Percentiles rank a stretch among this genome's conserved stretches.
These are phyloP conservation scores for Leishmania guyanensis DNA, from an alignment of 208 protist genomes.

Conservation along the genomic window DNA sequence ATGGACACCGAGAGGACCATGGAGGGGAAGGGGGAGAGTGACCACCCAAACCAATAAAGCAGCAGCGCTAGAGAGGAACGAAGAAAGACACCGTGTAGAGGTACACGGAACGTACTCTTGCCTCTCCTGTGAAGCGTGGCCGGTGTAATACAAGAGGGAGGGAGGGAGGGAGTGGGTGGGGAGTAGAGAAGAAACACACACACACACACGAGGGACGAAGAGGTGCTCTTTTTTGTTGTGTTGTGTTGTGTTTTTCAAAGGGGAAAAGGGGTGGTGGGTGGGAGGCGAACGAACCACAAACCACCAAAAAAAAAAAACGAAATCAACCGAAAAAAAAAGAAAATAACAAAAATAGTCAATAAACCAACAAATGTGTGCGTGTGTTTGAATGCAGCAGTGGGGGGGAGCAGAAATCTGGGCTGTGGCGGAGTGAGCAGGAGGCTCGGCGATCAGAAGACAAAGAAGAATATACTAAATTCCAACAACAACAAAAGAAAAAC, in stretches of 20 bases:
- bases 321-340: background rate
- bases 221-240: background rate
- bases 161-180: background rate
- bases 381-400: background rate
- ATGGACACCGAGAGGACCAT: background rate
- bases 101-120: background rate
- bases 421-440: too few species aligned
- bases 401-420: too few species aligned
- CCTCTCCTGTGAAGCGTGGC: background rate
- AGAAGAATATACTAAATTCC: background rate
- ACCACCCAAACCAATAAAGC: background rate
- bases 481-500: background rate
- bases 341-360: background rate
- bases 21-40: background rate
- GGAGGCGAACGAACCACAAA: background rate
- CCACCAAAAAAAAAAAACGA: too few species aligned
- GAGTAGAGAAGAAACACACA: background rate
- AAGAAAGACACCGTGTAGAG: background rate
- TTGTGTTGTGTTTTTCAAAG: background rate
- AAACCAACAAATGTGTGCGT: background rate
- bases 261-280: background rate
- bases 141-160: background rate
- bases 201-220: background rate
- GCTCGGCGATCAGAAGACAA: background rate
- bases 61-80: background rate